Evolutionary conservation across 495 filamentous ascomycete species (phyloP).

Genomic region (Venustampulla echinocandica): DNA sequence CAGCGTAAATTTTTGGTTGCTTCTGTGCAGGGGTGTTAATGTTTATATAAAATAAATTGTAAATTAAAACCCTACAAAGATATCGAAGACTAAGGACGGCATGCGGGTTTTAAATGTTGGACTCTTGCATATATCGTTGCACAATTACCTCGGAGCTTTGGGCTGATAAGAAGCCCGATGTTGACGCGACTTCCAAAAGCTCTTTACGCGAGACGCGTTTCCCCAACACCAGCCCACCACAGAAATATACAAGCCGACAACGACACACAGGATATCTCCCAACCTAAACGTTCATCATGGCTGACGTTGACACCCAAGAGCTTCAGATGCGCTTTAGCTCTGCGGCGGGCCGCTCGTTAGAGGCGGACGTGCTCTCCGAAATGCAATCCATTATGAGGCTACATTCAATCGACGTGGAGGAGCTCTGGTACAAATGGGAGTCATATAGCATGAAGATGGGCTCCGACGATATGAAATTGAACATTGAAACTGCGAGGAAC

Average conservation of each 20-base stretch:
- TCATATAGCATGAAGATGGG: slow-evolving; percentile 90
- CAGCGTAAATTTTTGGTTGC: too few relatives aligned
- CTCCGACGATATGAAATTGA: slow-evolving; percentile 59
- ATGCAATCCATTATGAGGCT: slow-evolving; percentile 76
- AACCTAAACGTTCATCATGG: slow-evolving; percentile 35
- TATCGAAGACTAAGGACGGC: too few relatives aligned
- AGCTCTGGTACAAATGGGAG: slow-evolving; percentile 97
- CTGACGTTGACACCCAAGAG: slow-evolving; percentile 42
- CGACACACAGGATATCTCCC: not conserved
- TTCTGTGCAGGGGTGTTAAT: too few relatives aligned
- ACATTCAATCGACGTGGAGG: slow-evolving; percentile 65
- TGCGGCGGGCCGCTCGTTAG: slow-evolving; percentile 42
- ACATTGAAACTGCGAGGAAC: slow-evolving; percentile 55
- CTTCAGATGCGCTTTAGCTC: slow-evolving; percentile 60
- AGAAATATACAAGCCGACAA: not conserved
- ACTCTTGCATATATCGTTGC: too few relatives aligned
- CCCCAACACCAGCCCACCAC: not conserved
- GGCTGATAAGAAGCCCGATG: too few relatives aligned
- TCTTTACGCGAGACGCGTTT: slow-evolving; percentile 5
- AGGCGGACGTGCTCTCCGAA: slow-evolving; percentile 66
- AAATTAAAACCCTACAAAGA: too few relatives aligned
- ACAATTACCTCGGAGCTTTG: too few relatives aligned
- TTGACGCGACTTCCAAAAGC: not conserved
- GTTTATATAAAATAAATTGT: too few relatives aligned
- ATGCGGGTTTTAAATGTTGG: too few relatives aligned